Conservation (phyloP, 129 eudicot species). For the Glebionis coronaria region DNA sequence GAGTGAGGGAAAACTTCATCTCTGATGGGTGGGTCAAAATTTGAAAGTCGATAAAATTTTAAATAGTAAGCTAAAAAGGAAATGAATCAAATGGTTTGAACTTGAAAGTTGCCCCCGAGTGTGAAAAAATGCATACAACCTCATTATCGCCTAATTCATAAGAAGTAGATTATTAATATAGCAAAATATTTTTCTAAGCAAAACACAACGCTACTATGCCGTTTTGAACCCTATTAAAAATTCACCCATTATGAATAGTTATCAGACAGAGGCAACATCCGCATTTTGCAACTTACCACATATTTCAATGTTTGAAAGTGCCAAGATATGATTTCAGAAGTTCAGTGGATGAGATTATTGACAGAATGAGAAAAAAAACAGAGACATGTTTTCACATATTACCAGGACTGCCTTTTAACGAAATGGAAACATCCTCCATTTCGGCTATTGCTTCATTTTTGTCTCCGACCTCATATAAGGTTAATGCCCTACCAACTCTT, state of each 20-base stretch:
- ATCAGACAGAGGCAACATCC: background rate
- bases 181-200: background rate
- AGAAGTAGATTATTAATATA: background rate
- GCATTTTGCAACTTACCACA: background rate
- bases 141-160: background rate
- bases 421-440: slow-evolving; percentile 60
- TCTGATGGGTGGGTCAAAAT: background rate
- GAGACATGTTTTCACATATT: slow-evolving; percentile 2
- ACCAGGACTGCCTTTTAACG: slow-evolving; percentile 61
- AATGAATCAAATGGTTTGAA: background rate
- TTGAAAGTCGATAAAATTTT: background rate
- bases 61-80: background rate
- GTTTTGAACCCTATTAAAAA: background rate
- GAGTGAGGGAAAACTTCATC: background rate
- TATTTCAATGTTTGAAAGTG: background rate
- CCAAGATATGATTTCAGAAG: background rate
- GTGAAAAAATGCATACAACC: background rate
- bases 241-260: background rate
- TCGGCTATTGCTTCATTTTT: slow-evolving; percentile 55
- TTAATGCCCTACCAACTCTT: slow-evolving; percentile 56
- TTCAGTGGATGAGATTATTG: background rate
- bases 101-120: background rate
- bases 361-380: background rate
- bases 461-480: slow-evolving; percentile 62
- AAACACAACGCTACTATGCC: background rate